phyloP scores from a whole-genome alignment of 352 stramenopile species.

The Pythium volutum region DNA sequence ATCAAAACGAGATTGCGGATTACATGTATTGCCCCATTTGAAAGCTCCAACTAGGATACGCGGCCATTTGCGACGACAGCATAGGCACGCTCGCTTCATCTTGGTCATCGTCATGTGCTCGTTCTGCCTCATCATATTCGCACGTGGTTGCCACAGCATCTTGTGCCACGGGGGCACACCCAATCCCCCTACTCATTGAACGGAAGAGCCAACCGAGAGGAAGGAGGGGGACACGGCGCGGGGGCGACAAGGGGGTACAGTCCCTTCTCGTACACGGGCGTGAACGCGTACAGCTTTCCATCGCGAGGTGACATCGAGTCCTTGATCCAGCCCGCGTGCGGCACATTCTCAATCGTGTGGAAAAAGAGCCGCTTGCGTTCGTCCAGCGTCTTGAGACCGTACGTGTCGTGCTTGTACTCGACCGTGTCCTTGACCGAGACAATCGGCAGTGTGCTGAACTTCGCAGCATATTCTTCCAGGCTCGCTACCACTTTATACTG shows the following conservation, averaged over 20 bases:
- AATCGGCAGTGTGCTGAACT: constrained; percentile 32
- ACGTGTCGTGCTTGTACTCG: constrained; percentile 40
- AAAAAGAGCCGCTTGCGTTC: constrained; percentile 27
- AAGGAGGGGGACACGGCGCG: too few relatives aligned
- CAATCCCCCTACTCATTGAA: too few relatives aligned
- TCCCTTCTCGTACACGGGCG: constrained; percentile 33
- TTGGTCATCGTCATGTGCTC: too few relatives aligned
- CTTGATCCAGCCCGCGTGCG: constrained; percentile 34
- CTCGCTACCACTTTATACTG: constrained; percentile 34
- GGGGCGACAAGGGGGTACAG: constrained; percentile 18
- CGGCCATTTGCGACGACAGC: too few relatives aligned
- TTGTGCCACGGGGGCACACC: too few relatives aligned
- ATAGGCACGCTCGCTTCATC: too few relatives aligned
- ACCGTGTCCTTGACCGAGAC: constrained; percentile 34
- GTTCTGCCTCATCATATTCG: too few relatives aligned
- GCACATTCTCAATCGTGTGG: constrained; percentile 26
- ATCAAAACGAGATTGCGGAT: too few relatives aligned
- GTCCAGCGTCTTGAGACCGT: constrained; percentile 35
- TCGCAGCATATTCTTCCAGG: constrained; percentile 23
- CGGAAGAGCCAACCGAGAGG: too few relatives aligned
- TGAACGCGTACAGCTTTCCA: constrained; percentile 27
- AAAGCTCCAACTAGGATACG: too few relatives aligned
- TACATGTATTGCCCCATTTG: too few relatives aligned
- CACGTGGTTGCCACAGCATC: too few relatives aligned
- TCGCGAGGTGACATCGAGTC: constrained; percentile 11